Conservation (phyloP, 768 basidiomycete genomes). For the Kwoniella newhampshirensis region DNA sequence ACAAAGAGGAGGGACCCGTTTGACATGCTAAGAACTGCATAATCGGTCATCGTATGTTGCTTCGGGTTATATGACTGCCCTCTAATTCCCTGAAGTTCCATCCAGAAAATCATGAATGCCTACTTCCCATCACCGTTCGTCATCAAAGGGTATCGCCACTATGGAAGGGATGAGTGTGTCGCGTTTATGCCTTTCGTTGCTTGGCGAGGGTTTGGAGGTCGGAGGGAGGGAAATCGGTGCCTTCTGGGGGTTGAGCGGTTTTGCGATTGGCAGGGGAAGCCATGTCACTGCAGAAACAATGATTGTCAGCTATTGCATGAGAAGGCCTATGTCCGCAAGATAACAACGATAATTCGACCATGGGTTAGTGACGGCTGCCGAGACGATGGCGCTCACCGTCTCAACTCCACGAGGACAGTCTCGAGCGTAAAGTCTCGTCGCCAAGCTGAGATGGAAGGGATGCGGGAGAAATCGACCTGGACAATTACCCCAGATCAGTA, state of each 20-base stretch:
- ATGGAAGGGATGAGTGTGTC: no score
- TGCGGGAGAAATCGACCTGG: slow-evolving; percentile 68
- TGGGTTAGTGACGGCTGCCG: slow-evolving; percentile 1
- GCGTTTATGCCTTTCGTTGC: slow-evolving; percentile 31
- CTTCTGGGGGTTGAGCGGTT: slow-evolving; percentile 91
- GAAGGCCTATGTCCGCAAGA: no score
- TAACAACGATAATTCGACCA: no score
- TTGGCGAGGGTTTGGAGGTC: slow-evolving; percentile 43
- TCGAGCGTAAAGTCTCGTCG: slow-evolving; percentile 74
- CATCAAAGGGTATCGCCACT: no score
- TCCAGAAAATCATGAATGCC: no score
- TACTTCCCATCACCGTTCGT: no score
- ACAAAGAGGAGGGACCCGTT: background rate
- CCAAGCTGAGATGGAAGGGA: slow-evolving; percentile 76
- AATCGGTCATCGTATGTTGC: background rate
- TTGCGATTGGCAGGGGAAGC: slow-evolving; percentile 86
- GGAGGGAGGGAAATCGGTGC: slow-evolving; percentile 56
- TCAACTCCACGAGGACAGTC: slow-evolving; percentile 84
- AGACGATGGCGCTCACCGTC: slow-evolving; percentile 65
- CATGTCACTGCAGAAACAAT: slow-evolving; percentile 72
- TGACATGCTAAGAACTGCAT: background rate
- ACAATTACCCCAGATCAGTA: no score
- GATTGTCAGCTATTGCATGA: no score
- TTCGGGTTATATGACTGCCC: no score
- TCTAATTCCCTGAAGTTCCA: no score